Percentiles rank a stretch among this genome's conserved stretches.
Evolutionary conservation across 1,284 basidiomycete genomes (phyloP).

Genomic region (Cutaneotrichosporon curvatum): DNA sequence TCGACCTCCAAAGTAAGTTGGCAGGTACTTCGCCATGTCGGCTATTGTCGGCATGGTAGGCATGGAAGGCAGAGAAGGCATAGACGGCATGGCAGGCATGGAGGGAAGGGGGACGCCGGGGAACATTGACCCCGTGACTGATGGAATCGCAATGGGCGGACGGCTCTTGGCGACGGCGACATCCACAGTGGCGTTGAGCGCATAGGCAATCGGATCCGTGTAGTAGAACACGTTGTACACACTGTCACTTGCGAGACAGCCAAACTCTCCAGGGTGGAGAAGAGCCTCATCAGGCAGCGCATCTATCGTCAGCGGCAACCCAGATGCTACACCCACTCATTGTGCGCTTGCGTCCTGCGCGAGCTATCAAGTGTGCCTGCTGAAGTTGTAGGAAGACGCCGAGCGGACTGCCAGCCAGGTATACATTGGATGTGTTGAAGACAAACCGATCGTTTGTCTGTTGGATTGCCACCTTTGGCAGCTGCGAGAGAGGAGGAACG

Average conservation of each 20-base stretch:
- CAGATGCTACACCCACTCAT: constrained; percentile 29
- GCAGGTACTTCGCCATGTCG: constrained; percentile 36
- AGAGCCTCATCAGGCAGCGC: constrained; percentile 22
- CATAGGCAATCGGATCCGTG: constrained; percentile 51
- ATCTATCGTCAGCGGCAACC: constrained; percentile 3
- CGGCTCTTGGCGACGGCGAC: constrained; percentile 40
- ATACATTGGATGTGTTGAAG: constrained; percentile 51
- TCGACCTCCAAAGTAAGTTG: constrained; percentile 21
- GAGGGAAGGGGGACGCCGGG: constrained; percentile 42
- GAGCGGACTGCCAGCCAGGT: constrained; percentile 52
- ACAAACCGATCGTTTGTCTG: constrained; percentile 43
- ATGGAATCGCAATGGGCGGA: constrained; percentile 48
- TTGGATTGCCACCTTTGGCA: constrained; percentile 40
- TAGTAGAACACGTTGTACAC: constrained; percentile 52
- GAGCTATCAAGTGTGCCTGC: constrained; percentile 52
- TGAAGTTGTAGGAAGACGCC: constrained; percentile 53
- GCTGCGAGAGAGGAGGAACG: constrained; percentile 44
- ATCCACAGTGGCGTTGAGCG: constrained; percentile 43
- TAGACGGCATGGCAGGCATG: constrained; percentile 20
- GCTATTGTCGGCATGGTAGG: constrained; percentile 32
- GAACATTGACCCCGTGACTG: constrained; percentile 37
- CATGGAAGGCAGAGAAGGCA: constrained; percentile 38
- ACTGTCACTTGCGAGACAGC: constrained; percentile 51
- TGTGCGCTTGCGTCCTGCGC: constrained; percentile 50
- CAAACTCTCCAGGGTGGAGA: constrained; percentile 49